Percentiles rank a stretch among this genome's conserved stretches.
These are phyloP conservation scores for Gossypium sturtianum DNA, from an alignment of 345 rosid genomes.

Conservation along the genomic window DNA sequence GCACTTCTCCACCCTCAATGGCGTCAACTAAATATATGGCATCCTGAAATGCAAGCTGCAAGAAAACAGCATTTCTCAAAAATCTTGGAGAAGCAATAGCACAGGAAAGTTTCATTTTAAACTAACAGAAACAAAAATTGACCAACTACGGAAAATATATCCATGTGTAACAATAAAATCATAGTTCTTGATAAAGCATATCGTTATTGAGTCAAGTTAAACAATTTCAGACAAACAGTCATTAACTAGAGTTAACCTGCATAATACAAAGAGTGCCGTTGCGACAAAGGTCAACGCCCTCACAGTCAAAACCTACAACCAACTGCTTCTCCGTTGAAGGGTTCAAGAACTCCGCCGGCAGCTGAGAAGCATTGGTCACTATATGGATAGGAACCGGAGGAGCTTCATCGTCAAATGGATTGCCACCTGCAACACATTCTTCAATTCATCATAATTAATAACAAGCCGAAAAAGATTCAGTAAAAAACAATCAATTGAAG, in stretches of 20 bases:
- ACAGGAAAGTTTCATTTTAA: background rate
- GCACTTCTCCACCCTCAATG: conserved; percentile 61
- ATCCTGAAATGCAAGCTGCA: conserved; percentile 91
- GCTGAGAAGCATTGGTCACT: conserved; percentile 65
- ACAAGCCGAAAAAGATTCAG: background rate
- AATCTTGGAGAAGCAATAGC: background rate
- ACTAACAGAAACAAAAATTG: background rate
- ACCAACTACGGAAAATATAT: background rate
- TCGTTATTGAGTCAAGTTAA: background rate
- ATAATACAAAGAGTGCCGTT: conserved; percentile 78
- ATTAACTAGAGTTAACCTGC: conserved; percentile 50
- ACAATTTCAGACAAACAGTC: background rate
- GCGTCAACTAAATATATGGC: conserved; percentile 86
- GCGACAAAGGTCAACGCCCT: conserved; percentile 86
- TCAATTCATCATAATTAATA: background rate
- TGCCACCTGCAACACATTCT: conserved; percentile 34
- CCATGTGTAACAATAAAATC: no score
- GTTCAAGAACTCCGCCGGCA: conserved; percentile 70
- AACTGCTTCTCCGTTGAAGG: conserved; percentile 56
- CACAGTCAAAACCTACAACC: conserved; percentile 87
- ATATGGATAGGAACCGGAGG: conserved; percentile 55
- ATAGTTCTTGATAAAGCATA: background rate
- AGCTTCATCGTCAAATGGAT: conserved; percentile 39
- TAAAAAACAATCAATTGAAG: background rate
- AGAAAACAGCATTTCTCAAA: conserved; percentile 14